These are phyloP conservation scores for Erigeron canadensis DNA, from an alignment of 129 eudicot species.

Conservation along the genomic window DNA sequence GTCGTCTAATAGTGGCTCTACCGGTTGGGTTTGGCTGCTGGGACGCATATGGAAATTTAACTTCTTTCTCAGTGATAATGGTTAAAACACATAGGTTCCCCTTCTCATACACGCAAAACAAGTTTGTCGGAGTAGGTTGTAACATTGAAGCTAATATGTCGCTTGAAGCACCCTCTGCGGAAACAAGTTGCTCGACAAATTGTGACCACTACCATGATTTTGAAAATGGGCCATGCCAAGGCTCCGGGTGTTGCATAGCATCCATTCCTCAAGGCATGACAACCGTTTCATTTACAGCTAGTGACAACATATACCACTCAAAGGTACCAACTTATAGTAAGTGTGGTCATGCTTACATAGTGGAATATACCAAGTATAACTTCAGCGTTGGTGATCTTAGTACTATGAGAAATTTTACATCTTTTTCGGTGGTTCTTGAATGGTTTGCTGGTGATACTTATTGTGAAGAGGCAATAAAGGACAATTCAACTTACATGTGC, in stretches of 20 bases:
- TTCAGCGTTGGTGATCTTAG: neutral
- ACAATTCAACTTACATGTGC: constrained; percentile 16
- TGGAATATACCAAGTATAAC: constrained; percentile 7
- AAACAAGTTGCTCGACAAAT: neutral
- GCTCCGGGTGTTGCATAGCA: constrained; percentile 6
- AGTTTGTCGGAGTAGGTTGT: constrained; percentile 18
- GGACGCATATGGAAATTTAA: neutral
- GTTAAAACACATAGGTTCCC: constrained; percentile 20
- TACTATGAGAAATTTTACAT: neutral
- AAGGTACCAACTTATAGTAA: neutral
- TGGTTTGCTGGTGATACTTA: constrained; percentile 28
- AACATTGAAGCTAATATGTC: neutral
- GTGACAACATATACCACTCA: neutral
- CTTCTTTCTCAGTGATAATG: neutral
- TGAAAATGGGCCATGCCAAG: neutral
- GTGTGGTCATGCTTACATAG: constrained; percentile 32
- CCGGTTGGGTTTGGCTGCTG: constrained; percentile 29
- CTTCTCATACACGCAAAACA: constrained; percentile 21
- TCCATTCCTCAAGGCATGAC: constrained; percentile 5
- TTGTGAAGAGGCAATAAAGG: constrained; percentile 29
- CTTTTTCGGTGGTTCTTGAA: constrained; percentile 11
- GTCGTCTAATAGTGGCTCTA: constrained; percentile 22
- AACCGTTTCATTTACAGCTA: neutral
- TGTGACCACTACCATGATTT: neutral
- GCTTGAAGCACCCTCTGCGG: neutral